A percentile compares a stretch with the other conserved stretches of the same genome.
Conservation (phyloP, 495 filamentous ascomycete species). For the Sordaria brevicollis region DNA sequence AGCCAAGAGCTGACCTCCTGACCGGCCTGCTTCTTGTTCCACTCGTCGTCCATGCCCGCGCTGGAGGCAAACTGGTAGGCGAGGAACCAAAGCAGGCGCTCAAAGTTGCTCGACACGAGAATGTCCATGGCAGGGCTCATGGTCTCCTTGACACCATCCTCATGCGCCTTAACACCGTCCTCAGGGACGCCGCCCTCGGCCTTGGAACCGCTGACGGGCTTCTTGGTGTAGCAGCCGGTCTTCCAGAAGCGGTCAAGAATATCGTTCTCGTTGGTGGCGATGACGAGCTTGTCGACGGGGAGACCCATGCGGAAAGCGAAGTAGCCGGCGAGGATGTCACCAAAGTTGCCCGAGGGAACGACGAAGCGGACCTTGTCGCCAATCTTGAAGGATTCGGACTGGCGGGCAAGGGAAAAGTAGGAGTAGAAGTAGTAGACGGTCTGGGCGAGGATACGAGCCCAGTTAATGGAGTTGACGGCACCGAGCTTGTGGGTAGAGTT, state of each 20-base stretch:
- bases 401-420: conserved; percentile 66
- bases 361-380: conserved; percentile 63
- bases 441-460: conserved; percentile 83
- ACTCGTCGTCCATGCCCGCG: conserved; percentile 46
- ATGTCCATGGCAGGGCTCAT: conserved; percentile 94
- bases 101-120: conserved; percentile 88
- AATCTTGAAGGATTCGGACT: conserved; percentile 36
- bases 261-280: conserved; percentile 91
- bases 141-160: conserved; percentile 72
- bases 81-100: conserved; percentile 90
- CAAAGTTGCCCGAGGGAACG: conserved; percentile 90
- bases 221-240: conserved; percentile 72
- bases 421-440: conserved; percentile 87
- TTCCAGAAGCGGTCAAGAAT: conserved; percentile 80
- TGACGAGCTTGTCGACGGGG: conserved; percentile 68
- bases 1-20: conserved; percentile 63
- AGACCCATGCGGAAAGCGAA: conserved; percentile 89
- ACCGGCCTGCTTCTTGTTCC: conserved; percentile 50
- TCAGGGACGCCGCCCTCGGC: conserved; percentile 45
- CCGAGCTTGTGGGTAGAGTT: conserved; percentile 67
- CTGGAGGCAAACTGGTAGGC: conserved; percentile 50
- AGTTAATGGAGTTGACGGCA: conserved; percentile 88
- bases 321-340: conserved; percentile 88
- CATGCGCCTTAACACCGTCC: conserved; percentile 57
- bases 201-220: conserved; percentile 42